Percentiles rank a stretch among this genome's conserved stretches.
Evolutionary conservation across 2,329 filamentous ascomycete species (phyloP).

Genomic region (Trichoderma gracile): DNA sequence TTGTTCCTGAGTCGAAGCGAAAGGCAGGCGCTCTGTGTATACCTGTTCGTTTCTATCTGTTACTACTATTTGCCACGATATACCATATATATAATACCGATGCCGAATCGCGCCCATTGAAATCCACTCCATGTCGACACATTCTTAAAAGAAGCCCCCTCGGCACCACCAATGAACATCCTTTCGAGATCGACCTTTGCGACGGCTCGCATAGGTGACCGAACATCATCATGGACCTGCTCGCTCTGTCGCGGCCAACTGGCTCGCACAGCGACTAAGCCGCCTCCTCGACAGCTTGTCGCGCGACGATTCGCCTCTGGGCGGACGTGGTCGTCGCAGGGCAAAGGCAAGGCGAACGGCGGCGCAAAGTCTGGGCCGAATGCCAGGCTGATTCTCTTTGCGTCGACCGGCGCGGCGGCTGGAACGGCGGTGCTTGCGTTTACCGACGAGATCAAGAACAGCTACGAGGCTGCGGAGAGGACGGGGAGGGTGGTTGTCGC

Average conservation of each 20-base stretch:
- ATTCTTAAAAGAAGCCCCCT: slow-evolving; percentile 20
- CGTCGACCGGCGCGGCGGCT: slow-evolving; percentile 52
- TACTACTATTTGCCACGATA: slow-evolving; percentile 3
- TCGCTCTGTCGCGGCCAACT: slow-evolving; percentile 48
- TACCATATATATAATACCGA: not conserved
- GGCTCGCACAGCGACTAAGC: slow-evolving; percentile 33
- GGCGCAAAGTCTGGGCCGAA: slow-evolving; percentile 32
- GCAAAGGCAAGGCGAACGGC: slow-evolving; percentile 25
- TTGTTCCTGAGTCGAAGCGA: not conserved
- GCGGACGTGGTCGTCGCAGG: slow-evolving; percentile 25
- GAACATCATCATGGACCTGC: slow-evolving; percentile 46
- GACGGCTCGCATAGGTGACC: slow-evolving; percentile 41
- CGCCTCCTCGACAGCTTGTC: slow-evolving; percentile 32
- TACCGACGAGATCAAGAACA: slow-evolving; percentile 71
- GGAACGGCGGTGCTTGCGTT: slow-evolving; percentile 55
- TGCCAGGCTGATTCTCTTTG: slow-evolving; percentile 46
- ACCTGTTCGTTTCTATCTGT: not conserved
- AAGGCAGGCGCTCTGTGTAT: slow-evolving; percentile 18
- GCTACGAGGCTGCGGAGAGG: slow-evolving; percentile 72
- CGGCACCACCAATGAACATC: slow-evolving; percentile 44
- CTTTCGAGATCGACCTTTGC: slow-evolving; percentile 43
- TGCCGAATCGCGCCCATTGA: slow-evolving; percentile 24
- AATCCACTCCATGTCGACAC: slow-evolving; percentile 10
- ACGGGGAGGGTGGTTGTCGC: slow-evolving; percentile 75
- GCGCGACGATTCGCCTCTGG: slow-evolving; percentile 38